Evolutionary conservation across 176 grass and related monocot genomes (phyloP).

Genomic region (Stipa capillata): DNA sequence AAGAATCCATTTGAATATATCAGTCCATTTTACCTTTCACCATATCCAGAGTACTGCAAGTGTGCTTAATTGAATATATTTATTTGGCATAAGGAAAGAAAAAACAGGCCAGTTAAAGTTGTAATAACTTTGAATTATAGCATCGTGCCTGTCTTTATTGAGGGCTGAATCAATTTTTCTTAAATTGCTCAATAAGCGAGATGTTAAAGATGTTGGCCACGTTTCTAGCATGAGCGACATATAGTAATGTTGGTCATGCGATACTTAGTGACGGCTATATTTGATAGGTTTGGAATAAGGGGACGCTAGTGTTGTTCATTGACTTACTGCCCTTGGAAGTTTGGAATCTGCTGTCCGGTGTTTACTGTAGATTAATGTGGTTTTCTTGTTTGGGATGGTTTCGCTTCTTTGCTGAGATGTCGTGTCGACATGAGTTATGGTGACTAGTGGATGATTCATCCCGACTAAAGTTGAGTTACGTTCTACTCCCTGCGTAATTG

Average conservation of each 20-base stretch:
- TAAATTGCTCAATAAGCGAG: not conserved
- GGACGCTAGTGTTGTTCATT: not conserved
- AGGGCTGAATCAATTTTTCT: not conserved
- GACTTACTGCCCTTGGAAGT: not conserved
- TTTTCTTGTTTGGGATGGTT: not conserved
- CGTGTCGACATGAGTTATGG: not conserved
- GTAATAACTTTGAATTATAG: not conserved
- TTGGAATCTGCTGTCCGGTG: not conserved
- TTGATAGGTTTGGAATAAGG: not conserved
- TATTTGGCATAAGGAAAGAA: not conserved
- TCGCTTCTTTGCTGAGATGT: not conserved
- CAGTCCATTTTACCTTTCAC: not conserved
- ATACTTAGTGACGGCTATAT: not conserved
- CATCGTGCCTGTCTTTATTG: not conserved
- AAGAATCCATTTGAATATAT: not conserved
- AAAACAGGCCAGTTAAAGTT: not conserved
- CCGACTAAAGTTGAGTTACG: not conserved
- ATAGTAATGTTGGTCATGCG: not conserved
- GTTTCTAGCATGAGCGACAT: not conserved
- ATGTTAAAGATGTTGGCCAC: not conserved
- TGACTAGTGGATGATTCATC: not conserved
- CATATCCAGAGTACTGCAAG: not conserved
- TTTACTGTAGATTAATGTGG: too few species aligned
- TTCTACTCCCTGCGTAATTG: not conserved
- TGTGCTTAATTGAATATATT: constrained; percentile 2